A percentile compares a stretch with the other conserved stretches of the same genome.
Evolutionary conservation across 331 rosid species (phyloP).

Genomic region (Ulmus americana): DNA sequence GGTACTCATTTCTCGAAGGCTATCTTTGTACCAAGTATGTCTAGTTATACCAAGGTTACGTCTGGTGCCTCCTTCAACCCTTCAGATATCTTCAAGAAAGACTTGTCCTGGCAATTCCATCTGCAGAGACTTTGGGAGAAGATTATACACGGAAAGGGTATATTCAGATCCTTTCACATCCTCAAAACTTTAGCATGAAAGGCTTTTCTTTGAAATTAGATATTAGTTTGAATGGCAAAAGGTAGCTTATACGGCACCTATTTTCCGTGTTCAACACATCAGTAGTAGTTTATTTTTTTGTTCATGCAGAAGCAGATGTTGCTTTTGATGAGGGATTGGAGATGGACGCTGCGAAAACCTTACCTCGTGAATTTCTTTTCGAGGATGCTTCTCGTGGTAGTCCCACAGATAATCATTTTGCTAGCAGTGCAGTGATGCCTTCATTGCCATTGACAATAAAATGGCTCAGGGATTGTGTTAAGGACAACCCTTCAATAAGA

Average conservation of each 20-base stretch:
- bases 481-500: conserved; percentile 51
- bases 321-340: conserved; percentile 30
- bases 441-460: conserved; percentile 63
- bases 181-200: not conserved
- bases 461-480: conserved; percentile 62
- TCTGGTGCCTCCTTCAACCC: conserved; percentile 47
- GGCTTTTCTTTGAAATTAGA: not conserved
- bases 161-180: conserved; percentile 1
- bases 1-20: conserved; percentile 59
- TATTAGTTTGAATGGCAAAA: not conserved
- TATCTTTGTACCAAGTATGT: conserved; percentile 66
- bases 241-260: not conserved
- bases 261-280: conserved; percentile 1
- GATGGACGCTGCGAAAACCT: conserved; percentile 24
- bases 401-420: conserved; percentile 19
- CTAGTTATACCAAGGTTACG: conserved; percentile 52
- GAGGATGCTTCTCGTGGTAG: conserved; percentile 32
- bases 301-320: conserved; percentile 33
- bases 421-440: conserved; percentile 61
- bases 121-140: conserved; percentile 71
- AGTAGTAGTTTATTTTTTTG: conserved; percentile 9
- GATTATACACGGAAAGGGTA: conserved; percentile 48
- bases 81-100: conserved; percentile 31
- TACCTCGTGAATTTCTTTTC: conserved; percentile 42
- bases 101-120: conserved; percentile 59